A percentile compares a stretch with the other conserved stretches of the same genome.
Conservation (phyloP, 1,284 basidiomycete genomes). For the Vanrija sp. region DNA sequence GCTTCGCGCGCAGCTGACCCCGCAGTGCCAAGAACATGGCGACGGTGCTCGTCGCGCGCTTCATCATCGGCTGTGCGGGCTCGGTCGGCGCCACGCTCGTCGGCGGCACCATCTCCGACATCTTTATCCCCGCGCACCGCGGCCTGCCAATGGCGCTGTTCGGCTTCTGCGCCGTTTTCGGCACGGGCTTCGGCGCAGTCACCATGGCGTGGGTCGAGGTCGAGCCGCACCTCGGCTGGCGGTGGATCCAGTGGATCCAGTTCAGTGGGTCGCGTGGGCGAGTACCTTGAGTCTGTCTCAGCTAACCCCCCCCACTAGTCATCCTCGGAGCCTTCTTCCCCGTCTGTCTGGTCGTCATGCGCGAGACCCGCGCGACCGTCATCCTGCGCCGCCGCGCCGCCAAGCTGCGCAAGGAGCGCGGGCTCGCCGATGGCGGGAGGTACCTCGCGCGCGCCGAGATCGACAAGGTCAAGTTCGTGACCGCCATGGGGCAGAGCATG, state of each 20-base stretch:
- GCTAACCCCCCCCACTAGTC: slow-evolving; percentile 27
- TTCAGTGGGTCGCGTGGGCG: slow-evolving; percentile 50
- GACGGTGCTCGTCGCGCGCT: slow-evolving; percentile 63
- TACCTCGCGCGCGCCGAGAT: slow-evolving; percentile 49
- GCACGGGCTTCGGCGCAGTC: slow-evolving; percentile 63
- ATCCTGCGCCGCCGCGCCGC: slow-evolving; percentile 40
- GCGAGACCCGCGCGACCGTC: slow-evolving; percentile 46
- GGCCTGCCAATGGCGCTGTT: slow-evolving; percentile 15
- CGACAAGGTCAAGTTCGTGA: slow-evolving; percentile 33
- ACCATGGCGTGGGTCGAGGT: slow-evolving; percentile 63
- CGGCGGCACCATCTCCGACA: slow-evolving; percentile 70
- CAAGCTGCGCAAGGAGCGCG: slow-evolving; percentile 36
- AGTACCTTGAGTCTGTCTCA: neutral
- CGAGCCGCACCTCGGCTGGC: slow-evolving; percentile 61
- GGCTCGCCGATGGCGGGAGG: slow-evolving; percentile 31
- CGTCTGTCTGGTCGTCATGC: slow-evolving; percentile 35
- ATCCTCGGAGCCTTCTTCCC: slow-evolving; percentile 28
- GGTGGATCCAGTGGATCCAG: slow-evolving; percentile 78
- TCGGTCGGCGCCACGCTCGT: slow-evolving; percentile 67
- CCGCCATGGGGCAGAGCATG: slow-evolving; percentile 34
- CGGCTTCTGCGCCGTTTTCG: slow-evolving; percentile 53
- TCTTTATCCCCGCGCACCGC: slow-evolving; percentile 47
- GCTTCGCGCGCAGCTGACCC: slow-evolving; percentile 7
- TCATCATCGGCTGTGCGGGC: slow-evolving; percentile 63
- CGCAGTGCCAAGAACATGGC: slow-evolving; percentile 62